Evolutionary conservation across 2,329 filamentous ascomycete genomes (phyloP).

Genomic region (Colletotrichum cordylinicola): DNA sequence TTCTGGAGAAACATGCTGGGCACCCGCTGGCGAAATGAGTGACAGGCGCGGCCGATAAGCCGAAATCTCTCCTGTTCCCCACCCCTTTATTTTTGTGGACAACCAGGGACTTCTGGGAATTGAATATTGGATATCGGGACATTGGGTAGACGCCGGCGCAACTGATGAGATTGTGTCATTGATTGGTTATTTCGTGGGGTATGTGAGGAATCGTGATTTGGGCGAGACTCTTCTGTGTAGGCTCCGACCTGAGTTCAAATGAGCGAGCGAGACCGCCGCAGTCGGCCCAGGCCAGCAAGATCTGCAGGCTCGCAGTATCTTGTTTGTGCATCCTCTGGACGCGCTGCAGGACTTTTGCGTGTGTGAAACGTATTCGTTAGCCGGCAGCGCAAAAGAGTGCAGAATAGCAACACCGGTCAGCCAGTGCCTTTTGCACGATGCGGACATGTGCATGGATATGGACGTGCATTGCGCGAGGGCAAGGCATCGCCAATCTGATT

Average conservation of each 20-base stretch:
- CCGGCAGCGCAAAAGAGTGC: background rate
- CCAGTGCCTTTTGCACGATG: background rate
- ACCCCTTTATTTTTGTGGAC: background rate
- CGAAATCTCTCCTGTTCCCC: background rate
- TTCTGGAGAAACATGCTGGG: background rate
- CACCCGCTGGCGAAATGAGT: constrained; percentile 4
- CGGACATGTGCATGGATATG: background rate
- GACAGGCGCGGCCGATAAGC: background rate
- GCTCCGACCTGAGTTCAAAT: background rate
- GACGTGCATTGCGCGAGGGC: background rate
- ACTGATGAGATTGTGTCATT: background rate
- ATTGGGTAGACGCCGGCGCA: background rate
- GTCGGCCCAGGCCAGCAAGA: background rate
- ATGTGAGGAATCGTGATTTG: background rate
- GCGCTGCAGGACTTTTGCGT: background rate
- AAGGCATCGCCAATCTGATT: constrained; percentile 4
- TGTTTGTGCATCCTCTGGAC: background rate
- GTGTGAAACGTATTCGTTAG: background rate
- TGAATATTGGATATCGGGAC: background rate
- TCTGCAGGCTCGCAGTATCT: background rate
- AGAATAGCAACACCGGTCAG: background rate
- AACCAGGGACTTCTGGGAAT: background rate
- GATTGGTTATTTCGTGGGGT: background rate
- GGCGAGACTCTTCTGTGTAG: background rate
- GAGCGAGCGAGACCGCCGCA: background rate